These are phyloP conservation scores for Pholiota microspora DNA, from an alignment of 768 basidiomycete species.

Conservation along the genomic window DNA sequence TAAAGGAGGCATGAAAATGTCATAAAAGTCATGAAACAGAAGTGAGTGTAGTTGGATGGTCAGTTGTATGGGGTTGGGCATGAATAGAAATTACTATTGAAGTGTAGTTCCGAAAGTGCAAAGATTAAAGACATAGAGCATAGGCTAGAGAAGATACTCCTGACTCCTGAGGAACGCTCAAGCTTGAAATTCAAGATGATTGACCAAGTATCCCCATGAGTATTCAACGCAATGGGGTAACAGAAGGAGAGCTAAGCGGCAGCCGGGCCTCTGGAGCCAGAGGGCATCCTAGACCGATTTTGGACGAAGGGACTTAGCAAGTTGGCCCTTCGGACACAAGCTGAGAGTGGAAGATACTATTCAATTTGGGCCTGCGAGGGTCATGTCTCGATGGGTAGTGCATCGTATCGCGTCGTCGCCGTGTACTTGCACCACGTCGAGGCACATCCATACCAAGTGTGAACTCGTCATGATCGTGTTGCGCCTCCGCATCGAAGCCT, in stretches of 20 bases:
- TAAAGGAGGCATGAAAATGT: too few species aligned
- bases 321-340: neutral
- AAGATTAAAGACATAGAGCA: too few species aligned
- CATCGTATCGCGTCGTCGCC: neutral
- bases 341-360: neutral
- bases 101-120: too few species aligned
- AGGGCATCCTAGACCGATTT: neutral
- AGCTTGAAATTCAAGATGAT: neutral
- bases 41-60: neutral
- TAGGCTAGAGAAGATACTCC: too few species aligned
- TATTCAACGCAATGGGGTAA: neutral
- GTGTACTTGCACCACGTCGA: neutral
- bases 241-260: too few species aligned
- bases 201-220: neutral
- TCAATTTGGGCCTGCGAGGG: neutral
- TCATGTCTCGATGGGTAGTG: neutral
- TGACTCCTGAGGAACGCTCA: neutral
- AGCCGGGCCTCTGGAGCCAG: neutral
- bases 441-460: constrained; percentile 45
- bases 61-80: too few species aligned
- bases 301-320: too few species aligned
- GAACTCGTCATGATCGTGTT: constrained; percentile 33
- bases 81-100: neutral
- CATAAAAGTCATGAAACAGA: neutral
- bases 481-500: constrained; percentile 17